phyloP scores from a whole-genome alignment of 1,284 basidiomycete genomes.

The Xerocomus tenax region DNA sequence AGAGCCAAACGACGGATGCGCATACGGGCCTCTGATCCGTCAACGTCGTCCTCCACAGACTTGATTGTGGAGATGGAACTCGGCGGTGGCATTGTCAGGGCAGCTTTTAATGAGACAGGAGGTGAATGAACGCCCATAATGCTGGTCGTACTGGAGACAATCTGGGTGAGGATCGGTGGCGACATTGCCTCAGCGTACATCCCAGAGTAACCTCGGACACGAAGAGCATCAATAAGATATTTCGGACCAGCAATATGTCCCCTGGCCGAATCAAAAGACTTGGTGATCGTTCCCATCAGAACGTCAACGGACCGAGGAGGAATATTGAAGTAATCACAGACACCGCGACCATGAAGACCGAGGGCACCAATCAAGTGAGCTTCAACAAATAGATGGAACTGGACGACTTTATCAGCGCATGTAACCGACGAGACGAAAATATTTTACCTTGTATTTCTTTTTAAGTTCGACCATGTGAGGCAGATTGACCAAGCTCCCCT shows the following conservation, averaged over 20 bases:
- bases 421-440: not conserved
- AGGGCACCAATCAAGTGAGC: slow-evolving; percentile 96
- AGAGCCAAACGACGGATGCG: no score
- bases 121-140: slow-evolving; percentile 84
- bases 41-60: slow-evolving; percentile 32
- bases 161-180: slow-evolving; percentile 85
- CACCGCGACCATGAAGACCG: slow-evolving; percentile 88
- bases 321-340: slow-evolving; percentile 91
- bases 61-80: slow-evolving; percentile 28
- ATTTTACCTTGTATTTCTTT: slow-evolving; percentile 84
- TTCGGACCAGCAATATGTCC: slow-evolving; percentile 90
- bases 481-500: slow-evolving; percentile 85
- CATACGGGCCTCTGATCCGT: no score
- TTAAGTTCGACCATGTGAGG: slow-evolving; percentile 83
- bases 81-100: slow-evolving; percentile 25
- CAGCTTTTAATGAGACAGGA: slow-evolving; percentile 35
- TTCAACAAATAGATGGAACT: slow-evolving; percentile 96
- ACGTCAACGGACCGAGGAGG: slow-evolving; percentile 80
- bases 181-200: slow-evolving; percentile 88
- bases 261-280: slow-evolving; percentile 95
- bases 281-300: slow-evolving; percentile 98
- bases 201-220: slow-evolving; percentile 76
- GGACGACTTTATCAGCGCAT: slow-evolving; percentile 8
- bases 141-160: slow-evolving; percentile 87
- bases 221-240: slow-evolving; percentile 72